A percentile compares a stretch with the other conserved stretches of the same genome.
phyloP scores from a whole-genome alignment of 2,329 filamentous ascomycete genomes.

The Calycina herbarum region DNA sequence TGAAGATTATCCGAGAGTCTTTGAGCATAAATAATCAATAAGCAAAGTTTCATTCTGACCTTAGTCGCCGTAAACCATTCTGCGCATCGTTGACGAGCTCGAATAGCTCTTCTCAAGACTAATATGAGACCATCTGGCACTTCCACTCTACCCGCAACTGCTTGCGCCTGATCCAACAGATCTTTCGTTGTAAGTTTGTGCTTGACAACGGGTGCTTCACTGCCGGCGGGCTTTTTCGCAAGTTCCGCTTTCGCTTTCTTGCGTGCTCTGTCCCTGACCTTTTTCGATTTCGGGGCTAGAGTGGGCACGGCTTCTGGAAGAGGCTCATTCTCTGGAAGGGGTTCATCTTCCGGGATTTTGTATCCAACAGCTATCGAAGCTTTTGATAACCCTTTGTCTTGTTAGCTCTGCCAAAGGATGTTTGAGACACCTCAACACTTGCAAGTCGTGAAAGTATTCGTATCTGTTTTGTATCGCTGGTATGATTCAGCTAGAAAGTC shows the following conservation, averaged over 20 bases:
- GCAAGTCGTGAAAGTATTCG: constrained; percentile 11
- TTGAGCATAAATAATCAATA: no score
- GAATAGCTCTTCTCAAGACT: constrained; percentile 16
- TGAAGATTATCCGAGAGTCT: no score
- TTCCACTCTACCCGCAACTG: background rate
- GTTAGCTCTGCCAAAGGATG: background rate
- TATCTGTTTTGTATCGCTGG: constrained; percentile 17
- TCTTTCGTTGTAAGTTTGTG: background rate
- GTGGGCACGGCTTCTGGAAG: background rate
- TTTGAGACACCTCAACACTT: background rate
- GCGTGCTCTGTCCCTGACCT: background rate
- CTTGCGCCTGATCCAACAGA: constrained; percentile 4
- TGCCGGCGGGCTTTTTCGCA: background rate
- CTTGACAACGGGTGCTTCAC: background rate
- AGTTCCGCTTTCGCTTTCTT: background rate
- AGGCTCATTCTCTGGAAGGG: background rate
- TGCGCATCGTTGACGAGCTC: constrained; percentile 19
- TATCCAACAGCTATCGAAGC: constrained; percentile 9
- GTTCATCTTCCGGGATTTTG: no score
- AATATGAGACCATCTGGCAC: constrained; percentile 6
- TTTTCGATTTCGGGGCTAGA: background rate
- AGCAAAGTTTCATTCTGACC: background rate
- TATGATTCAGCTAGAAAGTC: background rate
- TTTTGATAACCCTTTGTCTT: constrained; percentile 3
- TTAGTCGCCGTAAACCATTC: constrained; percentile 18